Percentiles rank a stretch among this genome's conserved stretches.
These are phyloP conservation scores for Endocarpon pusillum DNA, from an alignment of 495 filamentous ascomycete genomes.

Conservation along the genomic window DNA sequence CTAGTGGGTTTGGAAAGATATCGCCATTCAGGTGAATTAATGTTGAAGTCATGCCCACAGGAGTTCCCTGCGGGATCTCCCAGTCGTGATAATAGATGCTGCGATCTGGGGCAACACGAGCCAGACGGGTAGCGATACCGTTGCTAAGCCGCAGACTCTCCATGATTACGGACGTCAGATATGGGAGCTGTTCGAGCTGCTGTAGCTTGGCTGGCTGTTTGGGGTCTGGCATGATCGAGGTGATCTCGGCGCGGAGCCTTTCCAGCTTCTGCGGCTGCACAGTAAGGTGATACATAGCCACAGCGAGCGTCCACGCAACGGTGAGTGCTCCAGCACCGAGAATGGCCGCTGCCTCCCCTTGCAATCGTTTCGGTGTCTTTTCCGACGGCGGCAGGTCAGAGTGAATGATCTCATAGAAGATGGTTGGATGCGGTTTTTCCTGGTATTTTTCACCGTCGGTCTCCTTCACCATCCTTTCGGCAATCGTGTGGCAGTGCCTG, in stretches of 20 bases:
- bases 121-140: not conserved
- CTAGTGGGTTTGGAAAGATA: constrained; percentile 21
- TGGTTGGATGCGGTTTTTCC: not conserved
- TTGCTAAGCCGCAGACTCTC: constrained; percentile 30
- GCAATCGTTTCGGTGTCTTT: not conserved
- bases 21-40: constrained; percentile 23
- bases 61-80: constrained; percentile 11
- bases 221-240: constrained; percentile 7
- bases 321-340: constrained; percentile 13
- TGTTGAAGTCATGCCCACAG: constrained; percentile 14
- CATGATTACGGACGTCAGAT: constrained; percentile 33
- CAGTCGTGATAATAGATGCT: constrained; percentile 6
- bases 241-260: constrained; percentile 15
- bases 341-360: not conserved
- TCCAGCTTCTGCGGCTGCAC: constrained; percentile 10
- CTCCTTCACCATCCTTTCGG: not conserved
- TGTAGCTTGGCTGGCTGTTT: constrained; percentile 9
- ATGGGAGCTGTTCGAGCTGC: constrained; percentile 16
- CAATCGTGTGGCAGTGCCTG: not conserved
- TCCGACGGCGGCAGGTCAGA: not conserved
- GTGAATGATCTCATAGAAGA: not conserved
- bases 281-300: constrained; percentile 18
- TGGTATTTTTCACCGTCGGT: not conserved
- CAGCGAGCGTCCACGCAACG: constrained; percentile 13
- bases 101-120: constrained; percentile 4